A percentile compares a stretch with the other conserved stretches of the same genome.
Conservation (phyloP, 352 stramenopile species). For the Globisporangium iwayamae region DNA sequence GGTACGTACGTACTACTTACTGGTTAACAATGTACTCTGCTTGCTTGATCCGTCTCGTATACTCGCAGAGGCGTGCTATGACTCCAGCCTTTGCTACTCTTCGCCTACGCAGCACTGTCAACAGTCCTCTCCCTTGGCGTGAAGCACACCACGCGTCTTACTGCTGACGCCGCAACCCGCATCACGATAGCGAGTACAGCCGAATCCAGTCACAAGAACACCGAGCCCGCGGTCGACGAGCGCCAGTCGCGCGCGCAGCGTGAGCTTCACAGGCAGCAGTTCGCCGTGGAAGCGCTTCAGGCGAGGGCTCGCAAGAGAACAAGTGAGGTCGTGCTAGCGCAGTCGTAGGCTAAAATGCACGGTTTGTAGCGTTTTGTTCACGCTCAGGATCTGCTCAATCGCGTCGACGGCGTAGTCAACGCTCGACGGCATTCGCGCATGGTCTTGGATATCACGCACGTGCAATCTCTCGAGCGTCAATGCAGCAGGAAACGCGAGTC, state of each 20-base stretch:
- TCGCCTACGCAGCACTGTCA: neutral
- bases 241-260: neutral
- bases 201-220: neutral
- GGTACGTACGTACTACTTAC: neutral
- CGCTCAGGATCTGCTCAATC: neutral
- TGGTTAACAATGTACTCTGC: neutral
- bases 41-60: neutral
- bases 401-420: neutral
- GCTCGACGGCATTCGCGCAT: too few species aligned
- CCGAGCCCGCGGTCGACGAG: neutral
- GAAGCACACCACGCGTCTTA: neutral
- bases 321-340: too few species aligned
- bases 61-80: neutral
- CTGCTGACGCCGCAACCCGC: neutral
- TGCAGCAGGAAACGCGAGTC: too few species aligned
- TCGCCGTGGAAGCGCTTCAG: neutral
- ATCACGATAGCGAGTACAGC: neutral
- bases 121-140: neutral
- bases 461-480: too few species aligned
- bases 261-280: neutral
- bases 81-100: too few species aligned
- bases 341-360: neutral
- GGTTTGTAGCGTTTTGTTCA: neutral
- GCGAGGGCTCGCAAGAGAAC: neutral
- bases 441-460: too few species aligned